Conservation (phyloP, 1,284 basidiomycete species). For the Apiotrichum mycotoxinovorans region DNA sequence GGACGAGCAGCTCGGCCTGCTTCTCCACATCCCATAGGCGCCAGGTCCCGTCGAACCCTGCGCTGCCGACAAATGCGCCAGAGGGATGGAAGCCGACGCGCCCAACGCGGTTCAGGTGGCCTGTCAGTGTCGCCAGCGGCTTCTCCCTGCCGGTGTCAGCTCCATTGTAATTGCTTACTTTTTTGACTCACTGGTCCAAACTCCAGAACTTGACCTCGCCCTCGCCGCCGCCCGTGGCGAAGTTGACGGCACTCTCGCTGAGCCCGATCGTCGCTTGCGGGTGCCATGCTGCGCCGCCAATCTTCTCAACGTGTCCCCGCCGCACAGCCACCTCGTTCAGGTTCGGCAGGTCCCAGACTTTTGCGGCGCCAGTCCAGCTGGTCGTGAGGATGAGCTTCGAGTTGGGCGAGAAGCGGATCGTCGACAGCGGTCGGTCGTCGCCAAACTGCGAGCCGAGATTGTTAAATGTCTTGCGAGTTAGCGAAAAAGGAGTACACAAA, state of each 20-base stretch:
- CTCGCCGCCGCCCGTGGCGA: constrained; percentile 89
- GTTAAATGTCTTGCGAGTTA: constrained; percentile 64
- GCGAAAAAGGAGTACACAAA: not conserved
- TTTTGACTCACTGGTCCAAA: constrained; percentile 58
- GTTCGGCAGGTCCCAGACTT: constrained; percentile 90
- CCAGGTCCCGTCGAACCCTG: constrained; percentile 99
- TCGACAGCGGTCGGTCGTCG: constrained; percentile 88
- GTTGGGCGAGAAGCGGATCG: constrained; percentile 92
- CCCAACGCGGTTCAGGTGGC: constrained; percentile 86
- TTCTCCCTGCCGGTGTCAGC: constrained; percentile 57
- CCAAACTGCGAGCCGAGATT: constrained; percentile 97
- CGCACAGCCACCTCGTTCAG: constrained; percentile 72
- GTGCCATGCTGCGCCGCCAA: constrained; percentile 97
- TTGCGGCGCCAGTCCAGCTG: constrained; percentile 92
- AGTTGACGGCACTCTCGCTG: constrained; percentile 66
- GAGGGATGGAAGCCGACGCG: constrained; percentile 95
- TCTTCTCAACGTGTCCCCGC: constrained; percentile 79
- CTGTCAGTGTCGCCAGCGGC: constrained; percentile 75
- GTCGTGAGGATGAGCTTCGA: constrained; percentile 82
- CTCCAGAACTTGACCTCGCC: constrained; percentile 84
- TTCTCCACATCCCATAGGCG: constrained; percentile 88
- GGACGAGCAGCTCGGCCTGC: constrained; percentile 74
- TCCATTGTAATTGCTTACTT: too few relatives aligned
- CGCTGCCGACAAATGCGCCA: constrained; percentile 85
- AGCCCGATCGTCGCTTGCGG: constrained; percentile 84